Evolutionary conservation across 2,329 filamentous ascomycete genomes (phyloP).

Genomic region (Kalmusia sp.): DNA sequence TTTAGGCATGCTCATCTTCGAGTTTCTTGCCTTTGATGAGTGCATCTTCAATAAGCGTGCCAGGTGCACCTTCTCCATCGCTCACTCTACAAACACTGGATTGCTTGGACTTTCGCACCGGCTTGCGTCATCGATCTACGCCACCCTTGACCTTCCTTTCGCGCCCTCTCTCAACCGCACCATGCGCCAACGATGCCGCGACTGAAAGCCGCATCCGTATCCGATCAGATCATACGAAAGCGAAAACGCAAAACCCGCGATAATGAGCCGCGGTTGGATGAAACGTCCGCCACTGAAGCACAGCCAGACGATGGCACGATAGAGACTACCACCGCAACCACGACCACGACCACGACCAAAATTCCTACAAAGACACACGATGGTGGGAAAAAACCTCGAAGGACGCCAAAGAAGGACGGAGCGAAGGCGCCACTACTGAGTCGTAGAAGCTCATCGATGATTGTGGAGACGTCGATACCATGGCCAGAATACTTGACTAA

Average conservation of each 20-base stretch:
- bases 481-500: constrained; percentile 80
- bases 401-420: constrained; percentile 49
- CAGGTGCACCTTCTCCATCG: neutral
- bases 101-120: neutral
- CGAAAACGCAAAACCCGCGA: constrained; percentile 47
- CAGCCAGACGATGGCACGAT: constrained; percentile 14
- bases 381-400: constrained; percentile 60
- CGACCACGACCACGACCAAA: constrained; percentile 47
- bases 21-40: no score
- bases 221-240: constrained; percentile 54
- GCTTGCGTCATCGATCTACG: constrained; percentile 34
- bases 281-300: constrained; percentile 14
- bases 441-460: constrained; percentile 54
- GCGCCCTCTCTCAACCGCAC: constrained; percentile 9
- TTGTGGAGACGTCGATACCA: constrained; percentile 60
- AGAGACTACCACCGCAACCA: constrained; percentile 10
- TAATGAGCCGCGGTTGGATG: constrained; percentile 22
- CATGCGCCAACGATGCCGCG: constrained; percentile 42
- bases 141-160: constrained; percentile 5
- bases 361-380: constrained; percentile 65
- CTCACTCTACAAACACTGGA: neutral
- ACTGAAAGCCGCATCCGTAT: constrained; percentile 53
- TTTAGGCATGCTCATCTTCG: no score
- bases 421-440: constrained; percentile 46
- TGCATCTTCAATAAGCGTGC: no score